phyloP scores from a whole-genome alignment of 371 early-diverging fungal genomes.

The Mucor piriformis region DNA sequence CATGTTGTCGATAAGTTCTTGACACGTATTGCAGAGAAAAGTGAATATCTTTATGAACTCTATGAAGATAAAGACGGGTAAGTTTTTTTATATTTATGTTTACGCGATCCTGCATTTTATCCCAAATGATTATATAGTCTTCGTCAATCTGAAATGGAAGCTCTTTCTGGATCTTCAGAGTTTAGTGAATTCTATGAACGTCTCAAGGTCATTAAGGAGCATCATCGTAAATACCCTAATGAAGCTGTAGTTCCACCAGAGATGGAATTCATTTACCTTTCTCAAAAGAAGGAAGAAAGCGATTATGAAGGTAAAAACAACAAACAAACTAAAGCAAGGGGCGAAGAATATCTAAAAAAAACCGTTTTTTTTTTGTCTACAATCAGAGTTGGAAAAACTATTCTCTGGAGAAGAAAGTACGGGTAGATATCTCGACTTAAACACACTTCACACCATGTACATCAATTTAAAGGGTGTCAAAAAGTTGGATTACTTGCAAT shows the following conservation, averaged over 20 bases:
- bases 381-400: conserved; percentile 73
- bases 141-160: conserved; percentile 74
- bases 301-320: conserved; percentile 53
- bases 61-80: conserved; percentile 83
- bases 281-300: conserved; percentile 57
- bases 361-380: conserved; percentile 7
- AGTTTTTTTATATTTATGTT: background rate
- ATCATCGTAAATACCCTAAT: conserved; percentile 85
- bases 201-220: conserved; percentile 80
- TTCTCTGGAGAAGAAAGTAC: conserved; percentile 92
- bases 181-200: conserved; percentile 89
- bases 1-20: conserved; percentile 77
- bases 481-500: conserved; percentile 79
- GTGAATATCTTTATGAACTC: conserved; percentile 59
- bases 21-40: conserved; percentile 72
- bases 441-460: conserved; percentile 74
- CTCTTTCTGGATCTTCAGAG: conserved; percentile 72
- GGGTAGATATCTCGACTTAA: conserved; percentile 89
- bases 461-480: conserved; percentile 81
- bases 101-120: conserved; percentile 1
- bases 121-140: conserved; percentile 34
- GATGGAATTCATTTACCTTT: conserved; percentile 63
- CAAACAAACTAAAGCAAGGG: background rate
- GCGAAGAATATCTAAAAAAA: background rate
- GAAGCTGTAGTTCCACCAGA: conserved; percentile 81